Base-by-base conservation (phyloP, 2,329 filamentous ascomycete genomes). In the Geosmithia morbida region DNA sequence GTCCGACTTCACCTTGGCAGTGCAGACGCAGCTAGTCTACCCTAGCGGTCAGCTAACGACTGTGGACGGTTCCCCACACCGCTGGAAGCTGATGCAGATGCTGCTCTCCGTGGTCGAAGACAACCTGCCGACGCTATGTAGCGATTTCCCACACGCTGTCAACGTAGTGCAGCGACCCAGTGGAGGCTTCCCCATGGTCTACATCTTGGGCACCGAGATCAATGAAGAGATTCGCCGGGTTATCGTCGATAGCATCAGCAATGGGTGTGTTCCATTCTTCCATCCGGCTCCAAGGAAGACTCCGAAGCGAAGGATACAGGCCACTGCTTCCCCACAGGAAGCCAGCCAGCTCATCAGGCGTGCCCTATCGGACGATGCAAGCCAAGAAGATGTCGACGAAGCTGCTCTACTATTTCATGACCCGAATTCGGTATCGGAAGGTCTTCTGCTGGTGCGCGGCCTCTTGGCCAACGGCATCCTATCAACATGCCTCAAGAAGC, bases 1-100 rank as follows among this genome's bases (percentile, higher is more conserved):
- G 55, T 76, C 72, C 43, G 79, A 83, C 44, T 76, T 81, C 47
- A 75, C 74, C 47, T 71, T 81, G 44, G 74, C 67, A 33, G 65
- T 69, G 2, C 72, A 70, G 37, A 79, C 77, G 29, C 76, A 83
- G 54, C 57, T 83, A 0, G 64, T 82, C 1, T 82, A 83, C 49
- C 79, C 77, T 0, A 72, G 81, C 55, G 79, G 77, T 0, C 49
- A 55, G 0, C 73, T 77, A 49, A 54, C 56, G 1, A 51, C 67
- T 0, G 60, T 79, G 0, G 72, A 81, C 14, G 61, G 70, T 14
- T 66, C 67, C 37, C 74, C 74, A 0, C 59, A 72, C 2, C 63
- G 82, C 4, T 85, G 80, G 81, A 52, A 64, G 0, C 52, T 70
- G 0, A 56, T 54, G 0, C 1, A 18, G 0, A 45, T 52, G 0